Conservation (phyloP, 805 yeast species). For the Candida awuae region DNA sequence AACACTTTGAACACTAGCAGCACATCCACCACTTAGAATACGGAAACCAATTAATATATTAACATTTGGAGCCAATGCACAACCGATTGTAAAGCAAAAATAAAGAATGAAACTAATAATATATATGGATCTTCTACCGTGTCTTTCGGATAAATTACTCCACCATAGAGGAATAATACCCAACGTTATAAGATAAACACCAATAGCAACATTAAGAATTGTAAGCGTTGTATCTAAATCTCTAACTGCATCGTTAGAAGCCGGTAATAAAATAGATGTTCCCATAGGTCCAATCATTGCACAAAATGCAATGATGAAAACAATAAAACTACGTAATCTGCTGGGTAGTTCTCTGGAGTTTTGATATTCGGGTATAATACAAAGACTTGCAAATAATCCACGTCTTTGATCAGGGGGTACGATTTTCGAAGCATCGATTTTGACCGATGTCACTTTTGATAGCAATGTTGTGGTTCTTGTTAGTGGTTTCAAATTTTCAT, state of each 20-base stretch:
- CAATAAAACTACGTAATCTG: conserved; percentile 43
- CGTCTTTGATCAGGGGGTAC: conserved; percentile 41
- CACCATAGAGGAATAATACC: conserved; percentile 88
- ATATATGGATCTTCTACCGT: conserved; percentile 71
- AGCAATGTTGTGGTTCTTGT: conserved; percentile 4
- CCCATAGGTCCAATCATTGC: conserved; percentile 87
- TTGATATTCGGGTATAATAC: conserved; percentile 60
- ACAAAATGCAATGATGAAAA: conserved; percentile 60
- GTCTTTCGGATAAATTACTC: conserved; percentile 69
- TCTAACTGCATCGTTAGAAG: conserved; percentile 49
- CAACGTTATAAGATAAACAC: conserved; percentile 62
- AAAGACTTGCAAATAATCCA: conserved; percentile 46
- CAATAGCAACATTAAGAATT: conserved; percentile 70
- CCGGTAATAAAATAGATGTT: conserved; percentile 75
- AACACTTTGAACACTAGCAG: conserved; percentile 80
- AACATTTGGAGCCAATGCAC: conserved; percentile 57
- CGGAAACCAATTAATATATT: conserved; percentile 59
- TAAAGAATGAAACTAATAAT: conserved; percentile 57
- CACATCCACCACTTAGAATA: conserved; percentile 67
- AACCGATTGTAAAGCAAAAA: conserved; percentile 61
- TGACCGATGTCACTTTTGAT: conserved; percentile 15
- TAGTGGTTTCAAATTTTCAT: neutral
- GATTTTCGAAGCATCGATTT: conserved; percentile 20
- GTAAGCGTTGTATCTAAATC: conserved; percentile 50
- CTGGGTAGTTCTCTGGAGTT: conserved; percentile 61